Conservation (phyloP, 441 rosid species). For the Omphalea diandra region DNA sequence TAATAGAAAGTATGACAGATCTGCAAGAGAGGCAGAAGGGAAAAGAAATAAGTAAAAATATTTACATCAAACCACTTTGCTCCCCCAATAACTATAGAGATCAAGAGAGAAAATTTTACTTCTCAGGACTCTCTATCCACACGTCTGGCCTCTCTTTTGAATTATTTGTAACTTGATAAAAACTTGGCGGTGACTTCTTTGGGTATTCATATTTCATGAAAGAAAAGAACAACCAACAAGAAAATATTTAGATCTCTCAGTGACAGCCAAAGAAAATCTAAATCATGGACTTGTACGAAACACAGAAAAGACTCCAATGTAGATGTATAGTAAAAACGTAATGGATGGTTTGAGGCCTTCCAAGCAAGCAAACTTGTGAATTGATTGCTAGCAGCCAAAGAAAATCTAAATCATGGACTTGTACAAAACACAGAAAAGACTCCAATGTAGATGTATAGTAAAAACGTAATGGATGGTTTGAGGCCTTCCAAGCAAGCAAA, state of each 20-base stretch:
- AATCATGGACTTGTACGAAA: not conserved
- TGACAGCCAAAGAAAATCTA: not conserved
- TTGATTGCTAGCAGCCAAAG: no score
- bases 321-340: not conserved
- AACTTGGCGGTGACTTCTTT: conserved; percentile 78
- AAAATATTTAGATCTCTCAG: not conserved
- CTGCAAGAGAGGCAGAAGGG: conserved; percentile 45
- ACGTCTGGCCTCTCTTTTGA: conserved; percentile 98
- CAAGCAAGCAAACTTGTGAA: no score
- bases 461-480: not conserved
- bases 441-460: not conserved
- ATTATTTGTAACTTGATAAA: conserved; percentile 85
- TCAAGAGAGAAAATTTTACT: conserved; percentile 48
- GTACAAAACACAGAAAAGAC: not conserved
- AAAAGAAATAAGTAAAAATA: conserved; percentile 13
- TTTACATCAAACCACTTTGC: conserved; percentile 6
- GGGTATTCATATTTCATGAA: conserved; percentile 86
- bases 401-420: not conserved
- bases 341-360: not conserved
- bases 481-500: not conserved
- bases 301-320: not conserved
- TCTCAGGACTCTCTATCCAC: conserved; percentile 98
- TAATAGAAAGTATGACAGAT: conserved; percentile 84
- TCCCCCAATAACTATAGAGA: conserved; percentile 1
- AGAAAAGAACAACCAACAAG: conserved; percentile 24